phyloP scores from a whole-genome alignment of 2,329 filamentous ascomycete genomes.

The Colletotrichum liaoningense region DNA sequence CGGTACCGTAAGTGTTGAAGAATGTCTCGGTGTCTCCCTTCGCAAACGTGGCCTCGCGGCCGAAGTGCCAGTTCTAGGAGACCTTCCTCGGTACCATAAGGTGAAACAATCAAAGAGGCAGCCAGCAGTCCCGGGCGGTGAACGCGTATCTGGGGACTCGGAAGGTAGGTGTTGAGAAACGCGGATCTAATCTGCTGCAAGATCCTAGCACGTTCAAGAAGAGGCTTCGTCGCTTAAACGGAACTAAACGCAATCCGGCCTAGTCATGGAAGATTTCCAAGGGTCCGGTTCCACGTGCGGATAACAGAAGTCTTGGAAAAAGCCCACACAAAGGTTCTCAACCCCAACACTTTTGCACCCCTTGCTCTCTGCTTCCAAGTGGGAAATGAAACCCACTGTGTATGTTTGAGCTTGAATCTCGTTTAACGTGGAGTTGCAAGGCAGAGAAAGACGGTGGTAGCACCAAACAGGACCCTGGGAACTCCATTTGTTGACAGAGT shows the following conservation, averaged over 20 bases:
- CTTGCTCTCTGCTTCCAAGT: constrained; percentile 7
- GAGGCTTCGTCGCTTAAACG: constrained; percentile 23
- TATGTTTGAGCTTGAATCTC: constrained; percentile 27
- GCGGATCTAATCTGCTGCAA: constrained; percentile 13
- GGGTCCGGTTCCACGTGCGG: constrained; percentile 29
- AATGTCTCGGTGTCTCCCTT: neutral
- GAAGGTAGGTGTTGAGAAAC: constrained; percentile 23
- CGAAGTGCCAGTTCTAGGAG: neutral
- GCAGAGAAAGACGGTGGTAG: neutral
- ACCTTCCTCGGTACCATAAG: neutral
- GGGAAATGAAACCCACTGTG: constrained; percentile 23
- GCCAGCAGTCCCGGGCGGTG: constrained; percentile 27
- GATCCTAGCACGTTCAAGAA: constrained; percentile 7
- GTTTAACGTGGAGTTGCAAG: constrained; percentile 11
- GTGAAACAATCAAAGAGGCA: constrained; percentile 7
- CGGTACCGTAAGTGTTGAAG: neutral
- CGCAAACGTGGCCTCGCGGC: neutral
- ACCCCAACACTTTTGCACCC: constrained; percentile 34
- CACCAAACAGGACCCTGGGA: constrained; percentile 19
- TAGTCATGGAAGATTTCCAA: constrained; percentile 3
- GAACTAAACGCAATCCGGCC: neutral
- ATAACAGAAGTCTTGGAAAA: constrained; percentile 13
- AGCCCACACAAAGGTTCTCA: constrained; percentile 21
- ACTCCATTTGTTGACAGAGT: constrained; percentile 9
- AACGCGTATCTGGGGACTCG: neutral